A percentile compares a stretch with the other conserved stretches of the same genome.
phyloP scores from a whole-genome alignment of 129 eudicot genomes.

The Glebionis coronaria region DNA sequence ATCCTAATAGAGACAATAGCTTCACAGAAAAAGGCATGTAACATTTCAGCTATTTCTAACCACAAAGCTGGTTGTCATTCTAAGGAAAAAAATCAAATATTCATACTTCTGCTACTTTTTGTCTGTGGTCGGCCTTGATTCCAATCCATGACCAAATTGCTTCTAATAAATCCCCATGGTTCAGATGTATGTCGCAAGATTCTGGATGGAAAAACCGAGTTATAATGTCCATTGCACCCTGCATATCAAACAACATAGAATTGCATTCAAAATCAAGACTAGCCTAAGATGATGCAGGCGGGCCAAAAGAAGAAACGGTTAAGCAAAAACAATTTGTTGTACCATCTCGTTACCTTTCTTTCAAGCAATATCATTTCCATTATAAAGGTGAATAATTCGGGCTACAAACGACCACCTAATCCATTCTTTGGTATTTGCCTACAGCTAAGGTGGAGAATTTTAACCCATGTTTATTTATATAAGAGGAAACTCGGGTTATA shows the following conservation, averaged over 20 bases:
- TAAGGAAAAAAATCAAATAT: background rate
- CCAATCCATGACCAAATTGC: conserved; percentile 97
- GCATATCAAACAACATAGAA: conserved; percentile 26
- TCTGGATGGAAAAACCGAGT: conserved; percentile 64
- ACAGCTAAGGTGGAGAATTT: no score
- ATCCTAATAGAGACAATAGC: conserved; percentile 83
- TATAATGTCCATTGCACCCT: conserved; percentile 75
- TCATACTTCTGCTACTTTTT: conserved; percentile 87
- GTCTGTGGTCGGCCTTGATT: conserved; percentile 63
- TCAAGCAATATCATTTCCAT: no score
- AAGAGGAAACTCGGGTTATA: no score
- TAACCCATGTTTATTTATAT: no score
- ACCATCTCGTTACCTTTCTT: no score
- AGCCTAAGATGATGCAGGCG: background rate
- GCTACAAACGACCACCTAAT: no score
- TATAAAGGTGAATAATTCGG: no score
- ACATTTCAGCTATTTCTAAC: conserved; percentile 20
- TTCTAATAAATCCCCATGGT: conserved; percentile 79
- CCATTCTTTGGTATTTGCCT: no score
- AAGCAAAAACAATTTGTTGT: background rate
- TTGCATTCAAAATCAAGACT: conserved; percentile 8
- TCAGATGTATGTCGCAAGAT: conserved; percentile 86
- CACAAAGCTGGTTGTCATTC: background rate
- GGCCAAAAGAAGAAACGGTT: background rate
- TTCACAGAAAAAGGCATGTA: conserved; percentile 29